Evolutionary conservation across 208 protist genomes (phyloP).

Genomic region (Wallacemonas sp.): DNA sequence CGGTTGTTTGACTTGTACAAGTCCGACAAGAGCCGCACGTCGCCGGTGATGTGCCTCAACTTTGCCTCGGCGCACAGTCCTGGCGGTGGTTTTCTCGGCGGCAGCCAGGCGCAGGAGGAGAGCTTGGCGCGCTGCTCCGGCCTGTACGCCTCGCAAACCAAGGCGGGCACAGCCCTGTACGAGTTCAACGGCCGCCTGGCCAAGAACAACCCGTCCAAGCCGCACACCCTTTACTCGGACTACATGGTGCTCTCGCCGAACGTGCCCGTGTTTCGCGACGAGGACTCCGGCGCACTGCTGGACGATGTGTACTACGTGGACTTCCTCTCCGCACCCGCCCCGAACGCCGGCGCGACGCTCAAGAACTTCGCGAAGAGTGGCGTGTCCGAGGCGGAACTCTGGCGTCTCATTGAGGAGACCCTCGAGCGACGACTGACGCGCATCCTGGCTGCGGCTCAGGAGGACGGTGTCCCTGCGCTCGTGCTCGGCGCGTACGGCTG

Average conservation of each 20-base stretch:
- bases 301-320: constrained; percentile 18
- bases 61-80: constrained; percentile 29
- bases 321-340: constrained; percentile 23
- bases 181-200: constrained; percentile 10
- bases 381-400: not conserved
- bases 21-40: not conserved
- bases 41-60: constrained; percentile 20
- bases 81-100: constrained; percentile 24
- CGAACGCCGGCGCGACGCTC: constrained; percentile 24
- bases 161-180: constrained; percentile 14
- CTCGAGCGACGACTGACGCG: constrained; percentile 9
- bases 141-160: constrained; percentile 26
- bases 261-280: constrained; percentile 26
- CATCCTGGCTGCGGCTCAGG: constrained; percentile 11
- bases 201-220: not conserved
- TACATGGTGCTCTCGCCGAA: constrained; percentile 19
- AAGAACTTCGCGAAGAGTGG: constrained; percentile 2
- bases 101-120: constrained; percentile 26
- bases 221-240: constrained; percentile 24
- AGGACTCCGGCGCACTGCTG: constrained; percentile 12
- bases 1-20: constrained; percentile 16
- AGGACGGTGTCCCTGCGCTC: not conserved
- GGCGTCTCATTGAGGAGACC: constrained; percentile 7
- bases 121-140: constrained; percentile 21
- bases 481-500: constrained; percentile 30